Base-by-base conservation (phyloP, 1,284 basidiomycete genomes). In the Fomes fomentarius region DNA sequence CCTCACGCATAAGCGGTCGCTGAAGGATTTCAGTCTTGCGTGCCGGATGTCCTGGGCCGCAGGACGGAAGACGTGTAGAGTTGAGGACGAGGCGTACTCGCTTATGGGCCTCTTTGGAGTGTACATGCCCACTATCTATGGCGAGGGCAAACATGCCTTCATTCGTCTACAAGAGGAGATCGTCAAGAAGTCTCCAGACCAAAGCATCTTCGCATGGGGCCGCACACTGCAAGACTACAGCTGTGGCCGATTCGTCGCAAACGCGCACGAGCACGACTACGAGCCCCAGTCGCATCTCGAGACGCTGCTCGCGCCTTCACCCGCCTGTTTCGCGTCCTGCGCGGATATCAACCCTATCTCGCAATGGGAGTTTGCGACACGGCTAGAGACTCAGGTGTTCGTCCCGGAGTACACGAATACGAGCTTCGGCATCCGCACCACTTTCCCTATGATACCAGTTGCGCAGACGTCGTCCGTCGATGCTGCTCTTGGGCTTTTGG, bases 41-140 rank as follows among this genome's bases (percentile, higher is more conserved):
- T 38, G 44, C 2, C 33, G 50, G 21, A 35, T 50, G 40, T 50
- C 40, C 1, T 47, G 45, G 34, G 34, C 33, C 3, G 12, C 22
- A 9, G 14, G 45, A 22, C 24, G 38, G 9, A 38, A 33, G 7
- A 52, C 50, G 9, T 21, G 50, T 10, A n/a, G n/a, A n/a, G n/a
- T 40, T 11, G 50, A 52, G 17, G 44, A 52, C 39, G 31, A 35
- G 37, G 50, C 44, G 22, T 52, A 47, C 38, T 52, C 22, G 11
- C 44, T 52, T 14, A 33, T 52, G 22, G 50, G 44, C 21, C 31
- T 52, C 21, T 52, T 52, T 15, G 38, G 44, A 1, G 50, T 47
- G 24, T 19, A 52, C 22, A 26, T 52, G 44, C 28, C 30, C 1
- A 34, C 50, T 6, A 24, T 52, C 11, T 47, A 52, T 14, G 24